phyloP scores from a whole-genome alignment of 768 basidiomycete species.

The Epithele typhae region DNA sequence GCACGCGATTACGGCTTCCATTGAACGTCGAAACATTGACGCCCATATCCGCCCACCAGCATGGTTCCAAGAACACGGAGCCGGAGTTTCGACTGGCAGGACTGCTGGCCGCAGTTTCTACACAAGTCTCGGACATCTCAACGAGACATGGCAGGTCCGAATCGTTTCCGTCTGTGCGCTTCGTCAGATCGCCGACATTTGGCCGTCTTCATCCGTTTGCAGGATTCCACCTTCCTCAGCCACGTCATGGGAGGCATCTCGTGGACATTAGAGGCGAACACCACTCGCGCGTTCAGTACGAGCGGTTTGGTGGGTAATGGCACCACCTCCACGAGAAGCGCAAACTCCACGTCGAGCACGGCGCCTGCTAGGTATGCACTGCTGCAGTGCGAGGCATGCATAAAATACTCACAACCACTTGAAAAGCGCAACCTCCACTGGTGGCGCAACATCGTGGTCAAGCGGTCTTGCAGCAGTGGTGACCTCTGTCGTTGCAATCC shows the following conservation, averaged over 20 bases:
- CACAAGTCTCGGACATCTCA: constrained; percentile 75
- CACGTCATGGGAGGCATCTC: constrained; percentile 74
- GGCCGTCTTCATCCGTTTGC: constrained; percentile 5
- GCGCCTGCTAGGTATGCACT: too few species aligned
- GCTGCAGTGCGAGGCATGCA: too few species aligned
- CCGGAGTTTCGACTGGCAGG: constrained; percentile 49
- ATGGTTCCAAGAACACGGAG: constrained; percentile 79
- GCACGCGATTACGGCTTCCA: too few species aligned
- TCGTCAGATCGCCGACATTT: background rate
- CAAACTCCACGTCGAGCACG: too few species aligned
- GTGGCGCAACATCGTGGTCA: too few species aligned
- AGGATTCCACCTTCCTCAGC: constrained; percentile 65
- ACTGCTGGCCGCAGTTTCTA: constrained; percentile 77
- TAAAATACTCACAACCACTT: too few species aligned
- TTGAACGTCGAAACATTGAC: too few species aligned
- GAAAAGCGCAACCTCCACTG: too few species aligned
- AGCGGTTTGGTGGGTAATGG: constrained; percentile 56
- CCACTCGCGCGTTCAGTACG: constrained; percentile 63
- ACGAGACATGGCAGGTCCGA: constrained; percentile 65
- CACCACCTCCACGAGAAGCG: constrained; percentile 2
- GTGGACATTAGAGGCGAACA: constrained; percentile 69
- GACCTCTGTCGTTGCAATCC: too few species aligned
- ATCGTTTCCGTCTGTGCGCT: constrained; percentile 28
- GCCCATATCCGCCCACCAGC: constrained; percentile 38
- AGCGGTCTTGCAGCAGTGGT: too few species aligned